Conservation (phyloP, 2,329 filamentous ascomycete species). For the Pseudocercospora eumusae region DNA sequence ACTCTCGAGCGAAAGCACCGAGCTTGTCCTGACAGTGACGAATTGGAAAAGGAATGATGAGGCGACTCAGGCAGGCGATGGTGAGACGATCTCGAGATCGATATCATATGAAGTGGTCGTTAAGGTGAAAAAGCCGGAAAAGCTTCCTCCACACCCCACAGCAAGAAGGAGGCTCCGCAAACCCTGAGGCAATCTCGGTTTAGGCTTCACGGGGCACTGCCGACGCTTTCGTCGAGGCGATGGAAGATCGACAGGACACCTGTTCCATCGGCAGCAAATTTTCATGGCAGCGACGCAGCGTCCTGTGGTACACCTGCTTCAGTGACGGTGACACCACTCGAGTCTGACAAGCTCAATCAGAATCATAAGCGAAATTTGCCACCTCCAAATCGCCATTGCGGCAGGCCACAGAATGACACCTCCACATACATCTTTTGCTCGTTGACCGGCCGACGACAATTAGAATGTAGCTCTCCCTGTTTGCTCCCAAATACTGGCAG, state of each 20-base stretch:
- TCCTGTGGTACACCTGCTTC: not conserved
- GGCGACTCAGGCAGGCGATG: not conserved
- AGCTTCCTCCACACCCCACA: not conserved
- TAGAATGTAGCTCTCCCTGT: not conserved
- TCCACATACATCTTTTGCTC: not conserved
- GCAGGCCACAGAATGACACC: not conserved
- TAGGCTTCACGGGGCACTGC: constrained; percentile 1
- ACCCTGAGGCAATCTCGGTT: constrained; percentile 2
- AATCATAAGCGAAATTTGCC: not conserved
- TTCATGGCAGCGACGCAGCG: too few species aligned
- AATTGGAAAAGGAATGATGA: too few species aligned
- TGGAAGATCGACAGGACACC: not conserved
- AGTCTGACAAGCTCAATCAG: constrained; percentile 1
- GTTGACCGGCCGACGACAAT: not conserved
- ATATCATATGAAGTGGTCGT: not conserved
- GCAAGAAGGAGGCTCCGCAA: constrained; percentile 1
- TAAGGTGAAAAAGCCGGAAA: not conserved
- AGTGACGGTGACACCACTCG: not conserved
- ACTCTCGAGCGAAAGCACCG: not conserved
- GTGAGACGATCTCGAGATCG: not conserved
- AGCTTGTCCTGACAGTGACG: not conserved
- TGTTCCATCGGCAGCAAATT: too few species aligned
- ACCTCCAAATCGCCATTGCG: not conserved
- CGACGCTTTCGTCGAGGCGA: not conserved
- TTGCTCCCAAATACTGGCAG: not conserved